Conservation (phyloP, 768 basidiomycete species). For the Holtermannia corniformis region DNA sequence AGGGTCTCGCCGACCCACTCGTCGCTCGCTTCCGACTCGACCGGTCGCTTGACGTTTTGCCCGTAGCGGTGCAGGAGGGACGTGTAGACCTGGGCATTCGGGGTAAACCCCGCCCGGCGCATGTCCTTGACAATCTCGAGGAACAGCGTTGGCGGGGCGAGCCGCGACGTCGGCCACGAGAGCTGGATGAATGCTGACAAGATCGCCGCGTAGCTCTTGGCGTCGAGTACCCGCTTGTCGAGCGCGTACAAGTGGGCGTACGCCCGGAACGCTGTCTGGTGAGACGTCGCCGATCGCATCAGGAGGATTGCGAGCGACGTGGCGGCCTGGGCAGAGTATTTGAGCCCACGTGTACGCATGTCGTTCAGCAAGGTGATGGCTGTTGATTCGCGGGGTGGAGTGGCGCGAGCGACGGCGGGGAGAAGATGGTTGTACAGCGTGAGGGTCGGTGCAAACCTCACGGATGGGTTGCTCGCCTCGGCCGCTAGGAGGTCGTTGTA, state of each 20-base stretch:
- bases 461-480: background rate
- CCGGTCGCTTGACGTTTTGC: constrained; percentile 19
- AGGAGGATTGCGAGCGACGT: constrained; percentile 54
- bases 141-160: constrained; percentile 50
- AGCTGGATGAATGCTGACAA: constrained; percentile 57
- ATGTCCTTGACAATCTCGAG: constrained; percentile 73
- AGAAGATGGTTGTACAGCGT: constrained; percentile 9
- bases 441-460: background rate
- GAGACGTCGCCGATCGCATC: constrained; percentile 54
- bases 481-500: constrained; percentile 11
- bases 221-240: constrained; percentile 40
- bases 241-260: constrained; percentile 48
- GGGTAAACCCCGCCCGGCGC: constrained; percentile 54
- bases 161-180: constrained; percentile 47
- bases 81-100: constrained; percentile 57
- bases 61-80: constrained; percentile 49
- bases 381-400: constrained; percentile 1
- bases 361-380: constrained; percentile 51
- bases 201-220: constrained; percentile 56
- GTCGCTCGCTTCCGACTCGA: constrained; percentile 3
- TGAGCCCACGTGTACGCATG: constrained; percentile 52
- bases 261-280: constrained; percentile 54
- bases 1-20: constrained; percentile 14
- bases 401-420: constrained; percentile 5
- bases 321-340: constrained; percentile 46